Percentiles rank a stretch among this genome's conserved stretches.
Evolutionary conservation across 768 basidiomycete species (phyloP).

Genomic region (Pholiota microspora): DNA sequence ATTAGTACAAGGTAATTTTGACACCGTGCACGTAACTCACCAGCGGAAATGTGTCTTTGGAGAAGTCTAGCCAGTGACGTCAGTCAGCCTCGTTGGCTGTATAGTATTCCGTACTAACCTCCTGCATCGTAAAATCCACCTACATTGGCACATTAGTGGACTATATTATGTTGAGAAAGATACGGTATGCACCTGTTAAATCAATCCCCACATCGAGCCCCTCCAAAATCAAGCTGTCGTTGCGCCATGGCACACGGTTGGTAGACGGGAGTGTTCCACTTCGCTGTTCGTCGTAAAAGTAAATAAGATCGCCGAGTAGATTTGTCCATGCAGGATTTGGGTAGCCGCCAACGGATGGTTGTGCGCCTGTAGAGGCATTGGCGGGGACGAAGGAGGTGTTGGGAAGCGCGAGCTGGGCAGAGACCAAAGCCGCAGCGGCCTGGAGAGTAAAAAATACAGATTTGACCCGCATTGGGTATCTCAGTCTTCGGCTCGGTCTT

Average conservation of each 20-base stretch:
- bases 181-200: constrained; percentile 49
- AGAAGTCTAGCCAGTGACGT: constrained; percentile 56
- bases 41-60: constrained; percentile 85
- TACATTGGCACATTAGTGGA: constrained; percentile 15
- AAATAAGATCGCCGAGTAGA: constrained; percentile 76
- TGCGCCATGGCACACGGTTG: constrained; percentile 86
- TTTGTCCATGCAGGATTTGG: constrained; percentile 83
- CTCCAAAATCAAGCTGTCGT: constrained; percentile 75
- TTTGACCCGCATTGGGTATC: constrained; percentile 21
- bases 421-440: constrained; percentile 23
- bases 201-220: constrained; percentile 74
- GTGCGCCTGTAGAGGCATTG: constrained; percentile 52
- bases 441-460: constrained; percentile 24
- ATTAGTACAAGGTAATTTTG: neutral
- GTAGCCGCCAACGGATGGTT: constrained; percentile 37
- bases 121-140: constrained; percentile 92
- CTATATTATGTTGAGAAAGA: neutral
- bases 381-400: constrained; percentile 66
- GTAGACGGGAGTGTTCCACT: constrained; percentile 67
- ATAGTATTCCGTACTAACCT: constrained; percentile 41
- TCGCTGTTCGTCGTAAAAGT: constrained; percentile 91
- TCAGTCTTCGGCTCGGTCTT: constrained; percentile 7
- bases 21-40: constrained; percentile 35
- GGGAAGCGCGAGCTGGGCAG: constrained; percentile 64
- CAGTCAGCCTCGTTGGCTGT: constrained; percentile 1